Conservation (phyloP, 2,329 filamentous ascomycete species). For the Sporothrix curviconia region DNA sequence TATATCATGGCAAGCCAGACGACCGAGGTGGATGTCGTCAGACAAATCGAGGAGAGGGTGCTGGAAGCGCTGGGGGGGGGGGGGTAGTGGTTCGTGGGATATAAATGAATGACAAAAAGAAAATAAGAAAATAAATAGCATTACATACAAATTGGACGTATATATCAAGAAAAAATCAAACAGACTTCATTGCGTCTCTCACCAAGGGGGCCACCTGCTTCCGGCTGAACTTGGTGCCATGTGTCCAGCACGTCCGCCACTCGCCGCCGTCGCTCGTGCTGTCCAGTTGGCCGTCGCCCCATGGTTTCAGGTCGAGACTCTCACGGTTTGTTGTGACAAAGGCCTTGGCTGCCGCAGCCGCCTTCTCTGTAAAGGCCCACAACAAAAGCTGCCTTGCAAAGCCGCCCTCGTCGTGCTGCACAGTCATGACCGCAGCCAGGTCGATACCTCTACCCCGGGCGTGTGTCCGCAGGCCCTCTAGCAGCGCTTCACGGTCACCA, state of each 20-base stretch:
- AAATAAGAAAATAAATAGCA: too few species aligned
- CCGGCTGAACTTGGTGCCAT: slow-evolving; percentile 55
- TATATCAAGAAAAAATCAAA: too few species aligned
- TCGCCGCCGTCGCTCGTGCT: slow-evolving; percentile 25
- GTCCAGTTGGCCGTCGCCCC: slow-evolving; percentile 44
- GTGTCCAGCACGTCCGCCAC: slow-evolving; percentile 59
- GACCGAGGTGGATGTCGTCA: neutral
- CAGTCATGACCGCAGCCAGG: slow-evolving; percentile 63
- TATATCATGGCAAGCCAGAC: slow-evolving; percentile 2
- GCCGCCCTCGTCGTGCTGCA: slow-evolving; percentile 41
- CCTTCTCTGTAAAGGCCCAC: slow-evolving; percentile 52
- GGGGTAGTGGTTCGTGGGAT: too few species aligned
- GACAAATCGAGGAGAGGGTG: neutral
- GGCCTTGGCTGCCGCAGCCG: slow-evolving; percentile 40
- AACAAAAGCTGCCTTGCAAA: slow-evolving; percentile 64
- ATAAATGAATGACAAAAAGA: too few species aligned
- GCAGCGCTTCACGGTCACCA: slow-evolving; percentile 38
- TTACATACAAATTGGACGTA: too few species aligned
- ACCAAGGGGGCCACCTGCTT: slow-evolving; percentile 65
- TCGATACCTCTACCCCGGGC: slow-evolving; percentile 52
- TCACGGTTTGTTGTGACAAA: slow-evolving; percentile 45
- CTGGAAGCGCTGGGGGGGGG: neutral
- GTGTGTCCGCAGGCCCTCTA: slow-evolving; percentile 45
- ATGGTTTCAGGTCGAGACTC: slow-evolving; percentile 50
- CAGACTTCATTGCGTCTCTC: slow-evolving; percentile 47